Conservation (phyloP, 2,329 filamentous ascomycete genomes). For the Xylaria sp. region DNA sequence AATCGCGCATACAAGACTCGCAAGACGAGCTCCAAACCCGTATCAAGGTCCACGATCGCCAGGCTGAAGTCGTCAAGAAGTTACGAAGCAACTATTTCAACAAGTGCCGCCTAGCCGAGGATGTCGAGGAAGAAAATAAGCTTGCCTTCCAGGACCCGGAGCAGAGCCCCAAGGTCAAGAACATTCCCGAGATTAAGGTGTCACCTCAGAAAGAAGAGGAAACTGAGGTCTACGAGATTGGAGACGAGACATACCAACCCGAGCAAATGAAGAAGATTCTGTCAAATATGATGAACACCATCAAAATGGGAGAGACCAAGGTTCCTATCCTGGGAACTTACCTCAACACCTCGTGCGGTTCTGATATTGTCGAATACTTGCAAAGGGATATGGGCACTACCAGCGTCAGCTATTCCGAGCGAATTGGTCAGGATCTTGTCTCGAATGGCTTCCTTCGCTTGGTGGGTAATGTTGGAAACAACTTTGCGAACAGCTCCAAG, state of each 20-base stretch:
- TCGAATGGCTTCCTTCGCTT: conserved; percentile 79
- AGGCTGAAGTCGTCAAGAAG: conserved; percentile 86
- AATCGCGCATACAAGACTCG: conserved; percentile 82
- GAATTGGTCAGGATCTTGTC: conserved; percentile 90
- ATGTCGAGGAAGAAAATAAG: conserved; percentile 97
- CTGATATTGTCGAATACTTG: conserved; percentile 93
- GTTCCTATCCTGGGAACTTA: conserved; percentile 94
- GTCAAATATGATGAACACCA: conserved; percentile 75
- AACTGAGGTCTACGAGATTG: conserved; percentile 84
- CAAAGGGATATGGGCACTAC: conserved; percentile 80
- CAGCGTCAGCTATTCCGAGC: conserved; percentile 85
- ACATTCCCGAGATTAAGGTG: conserved; percentile 83
- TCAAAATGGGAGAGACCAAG: conserved; percentile 86
- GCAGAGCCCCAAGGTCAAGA: conserved; percentile 55
- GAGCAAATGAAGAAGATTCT: conserved; percentile 91
- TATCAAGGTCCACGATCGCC: conserved; percentile 89
- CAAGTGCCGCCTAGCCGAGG: conserved; percentile 93
- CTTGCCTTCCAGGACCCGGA: conserved; percentile 89
- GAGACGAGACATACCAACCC: conserved; percentile 76
- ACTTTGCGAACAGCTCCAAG: conserved; percentile 94
- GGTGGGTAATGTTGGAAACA: conserved; percentile 89
- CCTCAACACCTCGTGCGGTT: conserved; percentile 82
- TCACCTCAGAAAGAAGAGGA: conserved; percentile 62
- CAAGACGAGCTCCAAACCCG: conserved; percentile 88
- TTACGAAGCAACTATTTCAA: conserved; percentile 96